A percentile compares a stretch with the other conserved stretches of the same genome.
Conservation (phyloP, 306 rosid genomes). For the Pyrus communis region DNA sequence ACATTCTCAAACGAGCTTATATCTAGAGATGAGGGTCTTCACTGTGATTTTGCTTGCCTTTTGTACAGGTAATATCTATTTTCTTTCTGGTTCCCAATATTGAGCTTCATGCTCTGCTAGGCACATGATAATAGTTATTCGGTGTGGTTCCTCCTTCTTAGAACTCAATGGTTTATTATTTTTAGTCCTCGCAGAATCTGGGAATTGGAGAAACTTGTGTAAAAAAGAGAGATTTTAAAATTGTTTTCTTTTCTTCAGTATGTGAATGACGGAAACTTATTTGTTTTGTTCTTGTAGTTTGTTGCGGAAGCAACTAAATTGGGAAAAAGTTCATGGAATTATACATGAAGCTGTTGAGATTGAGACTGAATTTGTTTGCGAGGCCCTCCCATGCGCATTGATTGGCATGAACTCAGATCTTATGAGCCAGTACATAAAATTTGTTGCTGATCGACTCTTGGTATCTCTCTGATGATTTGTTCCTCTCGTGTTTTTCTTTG, state of each 20-base stretch:
- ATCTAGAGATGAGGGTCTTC: constrained; percentile 97
- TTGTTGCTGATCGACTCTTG: constrained; percentile 87
- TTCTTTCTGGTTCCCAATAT: not conserved
- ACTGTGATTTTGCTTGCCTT: constrained; percentile 94
- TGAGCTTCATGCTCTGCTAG: constrained; percentile 6
- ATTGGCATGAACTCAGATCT: constrained; percentile 85
- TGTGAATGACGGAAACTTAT: not conserved
- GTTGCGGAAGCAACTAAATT: constrained; percentile 44
- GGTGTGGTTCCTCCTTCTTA: not conserved
- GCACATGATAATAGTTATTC: not conserved
- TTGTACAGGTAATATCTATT: constrained; percentile 49
- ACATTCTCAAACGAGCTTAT: constrained; percentile 88
- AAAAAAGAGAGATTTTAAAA: not conserved
- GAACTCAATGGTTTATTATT: not conserved
- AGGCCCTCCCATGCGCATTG: constrained; percentile 84
- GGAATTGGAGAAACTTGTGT: not conserved
- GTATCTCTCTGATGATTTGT: constrained; percentile 22
- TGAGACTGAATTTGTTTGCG: constrained; percentile 73
- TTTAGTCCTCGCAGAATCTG: not conserved
- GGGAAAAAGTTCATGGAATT: constrained; percentile 43
- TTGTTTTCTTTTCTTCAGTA: not conserved
- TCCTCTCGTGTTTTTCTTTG: not conserved
- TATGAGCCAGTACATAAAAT: constrained; percentile 91
- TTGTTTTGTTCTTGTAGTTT: constrained; percentile 31
- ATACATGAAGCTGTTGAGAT: constrained; percentile 69